Conservation (phyloP, 2,329 filamentous ascomycete species). For the Aspergillus spinulosporus region DNA sequence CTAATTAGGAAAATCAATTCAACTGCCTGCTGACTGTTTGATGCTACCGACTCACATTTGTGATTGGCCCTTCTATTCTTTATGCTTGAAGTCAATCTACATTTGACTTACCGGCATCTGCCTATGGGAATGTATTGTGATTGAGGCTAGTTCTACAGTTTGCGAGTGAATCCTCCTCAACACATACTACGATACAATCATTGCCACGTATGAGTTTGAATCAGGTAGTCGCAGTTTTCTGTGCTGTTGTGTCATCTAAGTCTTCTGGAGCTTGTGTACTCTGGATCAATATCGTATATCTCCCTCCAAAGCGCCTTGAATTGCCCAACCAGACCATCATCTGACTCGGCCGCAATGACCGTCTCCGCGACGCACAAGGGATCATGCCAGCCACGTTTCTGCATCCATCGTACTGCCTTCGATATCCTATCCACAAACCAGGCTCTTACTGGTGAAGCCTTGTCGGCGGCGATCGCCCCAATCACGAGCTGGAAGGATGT, state of each 20-base stretch:
- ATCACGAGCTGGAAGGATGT: slow-evolving; percentile 8
- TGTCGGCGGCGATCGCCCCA: slow-evolving; percentile 7
- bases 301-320: slow-evolving; percentile 4
- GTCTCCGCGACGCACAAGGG: slow-evolving; percentile 2
- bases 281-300: neutral
- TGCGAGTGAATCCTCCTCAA: too few relatives aligned
- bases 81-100: too few relatives aligned
- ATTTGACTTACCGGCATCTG: too few relatives aligned
- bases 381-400: slow-evolving; percentile 2
- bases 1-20: slow-evolving; percentile 13
- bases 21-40: too few relatives aligned
- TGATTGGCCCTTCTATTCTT: too few relatives aligned
- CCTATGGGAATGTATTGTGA: too few relatives aligned
- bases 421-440: slow-evolving; percentile 8
- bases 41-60: too few relatives aligned
- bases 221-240: too few relatives aligned
- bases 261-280: too few relatives aligned
- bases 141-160: too few relatives aligned
- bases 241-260: neutral
- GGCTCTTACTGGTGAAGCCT: neutral
- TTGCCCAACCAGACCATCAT: neutral
- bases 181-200: too few relatives aligned
- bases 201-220: too few relatives aligned
- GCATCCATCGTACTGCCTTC: slow-evolving; percentile 5
- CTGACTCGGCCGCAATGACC: neutral